Conservation (phyloP, 2,329 filamentous ascomycete species). For the Elsinoe arachidis region DNA sequence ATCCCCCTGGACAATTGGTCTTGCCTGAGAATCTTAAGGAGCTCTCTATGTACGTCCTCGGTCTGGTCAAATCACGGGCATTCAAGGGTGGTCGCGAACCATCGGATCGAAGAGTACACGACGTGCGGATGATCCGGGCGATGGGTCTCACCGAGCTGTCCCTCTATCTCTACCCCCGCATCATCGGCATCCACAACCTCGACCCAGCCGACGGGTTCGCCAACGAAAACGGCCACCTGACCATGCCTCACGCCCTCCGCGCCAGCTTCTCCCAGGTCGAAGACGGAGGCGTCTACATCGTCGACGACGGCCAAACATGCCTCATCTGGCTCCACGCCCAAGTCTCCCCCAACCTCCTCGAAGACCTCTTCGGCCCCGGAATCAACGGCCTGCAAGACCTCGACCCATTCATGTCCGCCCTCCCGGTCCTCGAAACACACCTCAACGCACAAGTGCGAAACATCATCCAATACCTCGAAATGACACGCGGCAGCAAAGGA, state of each 20-base stretch:
- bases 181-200: conserved; percentile 86
- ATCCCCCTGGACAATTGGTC: conserved; percentile 86
- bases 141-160: conserved; percentile 82
- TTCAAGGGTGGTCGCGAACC: conserved; percentile 89
- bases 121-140: conserved; percentile 79
- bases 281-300: conserved; percentile 84
- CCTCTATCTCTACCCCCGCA: conserved; percentile 88
- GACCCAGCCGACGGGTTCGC: conserved; percentile 82
- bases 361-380: conserved; percentile 79
- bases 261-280: conserved; percentile 83
- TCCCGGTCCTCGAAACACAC: conserved; percentile 83
- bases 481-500: conserved; percentile 74
- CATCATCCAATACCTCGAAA: conserved; percentile 76
- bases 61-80: conserved; percentile 78
- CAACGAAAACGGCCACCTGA: conserved; percentile 81
- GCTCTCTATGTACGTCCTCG: conserved; percentile 91
- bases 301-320: conserved; percentile 90
- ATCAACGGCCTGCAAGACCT: conserved; percentile 63
- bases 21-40: conserved; percentile 95
- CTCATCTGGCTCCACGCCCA: conserved; percentile 88
- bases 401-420: conserved; percentile 68
- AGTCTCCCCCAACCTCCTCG: conserved; percentile 82
- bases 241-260: conserved; percentile 70
- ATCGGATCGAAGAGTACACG: conserved; percentile 81
- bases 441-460: conserved; percentile 93